These are phyloP conservation scores for Lichtheimia hyalospora DNA, from an alignment of 371 early-diverging fungal species.

Conservation along the genomic window DNA sequence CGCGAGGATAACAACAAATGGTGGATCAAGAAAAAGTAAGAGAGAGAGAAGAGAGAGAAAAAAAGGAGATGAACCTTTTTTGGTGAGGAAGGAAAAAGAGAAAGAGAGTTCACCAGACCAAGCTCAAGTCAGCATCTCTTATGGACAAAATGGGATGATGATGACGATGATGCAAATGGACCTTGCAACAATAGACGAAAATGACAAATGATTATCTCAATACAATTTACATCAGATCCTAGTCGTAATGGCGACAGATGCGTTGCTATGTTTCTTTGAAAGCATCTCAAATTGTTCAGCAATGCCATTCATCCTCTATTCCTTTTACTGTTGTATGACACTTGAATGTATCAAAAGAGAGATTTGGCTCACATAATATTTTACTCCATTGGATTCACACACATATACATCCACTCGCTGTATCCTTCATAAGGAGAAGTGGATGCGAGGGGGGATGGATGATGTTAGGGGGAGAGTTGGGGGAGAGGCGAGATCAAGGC, in stretches of 20 bases:
- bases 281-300: too few relatives aligned
- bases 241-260: conserved; percentile 4
- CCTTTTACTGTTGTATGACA: too few relatives aligned
- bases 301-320: too few relatives aligned
- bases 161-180: conserved; percentile 4
- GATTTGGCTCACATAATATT: not conserved
- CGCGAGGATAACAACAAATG: conserved; percentile 6
- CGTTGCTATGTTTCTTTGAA: too few relatives aligned
- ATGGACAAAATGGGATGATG: conserved; percentile 1
- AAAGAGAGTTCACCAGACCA: not conserved
- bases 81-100: not conserved
- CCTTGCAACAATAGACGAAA: conserved; percentile 1
- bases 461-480: not conserved
- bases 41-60: not conserved
- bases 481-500: not conserved
- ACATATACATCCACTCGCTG: not conserved
- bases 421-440: not conserved
- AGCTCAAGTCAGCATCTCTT: not conserved
- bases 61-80: not conserved
- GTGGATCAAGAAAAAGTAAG: not conserved
- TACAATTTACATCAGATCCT: not conserved
- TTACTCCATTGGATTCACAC: not conserved
- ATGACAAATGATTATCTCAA: not conserved
- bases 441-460: conserved; percentile 1
- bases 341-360: too few relatives aligned